phyloP scores from a whole-genome alignment of 2,329 filamentous ascomycete species.

The Orbilia oligospora region DNA sequence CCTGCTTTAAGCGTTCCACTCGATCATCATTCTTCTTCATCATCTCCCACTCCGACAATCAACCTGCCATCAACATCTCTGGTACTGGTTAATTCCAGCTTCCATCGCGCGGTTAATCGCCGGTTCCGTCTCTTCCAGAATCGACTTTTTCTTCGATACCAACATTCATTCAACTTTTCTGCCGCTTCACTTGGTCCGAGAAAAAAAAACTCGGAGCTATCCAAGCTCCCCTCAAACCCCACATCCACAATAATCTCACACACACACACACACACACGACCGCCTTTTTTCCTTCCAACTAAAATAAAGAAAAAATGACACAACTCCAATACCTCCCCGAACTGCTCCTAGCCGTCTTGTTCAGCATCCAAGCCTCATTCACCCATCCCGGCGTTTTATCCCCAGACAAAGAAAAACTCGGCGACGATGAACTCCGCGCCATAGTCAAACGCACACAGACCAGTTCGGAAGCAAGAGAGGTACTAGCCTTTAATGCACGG shows the following conservation, averaged over 20 bases:
- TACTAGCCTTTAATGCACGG: slow-evolving; percentile 63
- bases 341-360: slow-evolving; percentile 63
- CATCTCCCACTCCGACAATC: background rate
- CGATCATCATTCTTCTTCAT: background rate
- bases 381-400: slow-evolving; percentile 64
- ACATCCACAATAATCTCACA: background rate
- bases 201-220: background rate
- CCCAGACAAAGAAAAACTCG: slow-evolving; percentile 63
- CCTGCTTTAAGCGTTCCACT: background rate
- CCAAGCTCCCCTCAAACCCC: slow-evolving; percentile 16
- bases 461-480: slow-evolving; percentile 63
- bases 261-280: background rate
- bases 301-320: slow-evolving; percentile 41
- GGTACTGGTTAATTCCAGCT: background rate
- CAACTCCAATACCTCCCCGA: slow-evolving; percentile 62
- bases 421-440: slow-evolving; percentile 64
- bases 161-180: background rate
- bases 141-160: background rate
- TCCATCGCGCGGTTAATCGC: background rate
- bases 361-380: slow-evolving; percentile 64
- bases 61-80: background rate
- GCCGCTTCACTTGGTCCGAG: too few species aligned
- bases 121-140: background rate
- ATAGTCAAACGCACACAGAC: slow-evolving; percentile 64
- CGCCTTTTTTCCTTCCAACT: background rate